Evolutionary conservation across 768 basidiomycete genomes (phyloP).

Genomic region (Lanmaoa rubissima): DNA sequence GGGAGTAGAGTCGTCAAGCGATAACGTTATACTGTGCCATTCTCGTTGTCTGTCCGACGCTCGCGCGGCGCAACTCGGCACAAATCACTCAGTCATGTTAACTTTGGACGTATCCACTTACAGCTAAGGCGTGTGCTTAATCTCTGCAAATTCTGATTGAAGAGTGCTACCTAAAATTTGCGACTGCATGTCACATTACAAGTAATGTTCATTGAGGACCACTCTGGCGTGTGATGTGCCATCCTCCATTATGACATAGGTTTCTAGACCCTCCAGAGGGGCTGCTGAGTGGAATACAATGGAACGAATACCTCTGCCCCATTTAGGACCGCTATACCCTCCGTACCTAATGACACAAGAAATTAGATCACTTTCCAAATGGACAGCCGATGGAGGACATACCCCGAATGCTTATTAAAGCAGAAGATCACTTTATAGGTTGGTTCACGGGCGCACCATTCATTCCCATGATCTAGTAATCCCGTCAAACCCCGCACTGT

Average conservation of each 20-base stretch:
- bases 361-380: background rate
- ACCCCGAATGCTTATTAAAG: slow-evolving; percentile 78
- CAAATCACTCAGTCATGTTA: background rate
- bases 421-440: slow-evolving; percentile 66
- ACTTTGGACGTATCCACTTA: background rate
- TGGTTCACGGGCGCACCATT: slow-evolving; percentile 74
- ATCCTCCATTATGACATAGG: slow-evolving; percentile 63
- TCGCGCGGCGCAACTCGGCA: no score
- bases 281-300: slow-evolving; percentile 52
- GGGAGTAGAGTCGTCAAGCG: no score
- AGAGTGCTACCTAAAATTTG: background rate
- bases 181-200: background rate
- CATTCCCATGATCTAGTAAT: slow-evolving; percentile 66
- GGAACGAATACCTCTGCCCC: slow-evolving; percentile 69
- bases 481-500: background rate
- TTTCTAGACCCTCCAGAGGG: slow-evolving; percentile 47
- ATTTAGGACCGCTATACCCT: slow-evolving; percentile 47
- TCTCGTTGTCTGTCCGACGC: no score
- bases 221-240: slow-evolving; percentile 58
- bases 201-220: slow-evolving; percentile 43
- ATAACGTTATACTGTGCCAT: no score
- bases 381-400: slow-evolving; percentile 1
- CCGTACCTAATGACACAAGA: slow-evolving; percentile 52
- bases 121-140: background rate
- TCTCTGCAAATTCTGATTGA: background rate